Percentiles rank a stretch among this genome's conserved stretches.
Conservation (phyloP, 2,329 filamentous ascomycete genomes). For the Fusarium zealandicum region DNA sequence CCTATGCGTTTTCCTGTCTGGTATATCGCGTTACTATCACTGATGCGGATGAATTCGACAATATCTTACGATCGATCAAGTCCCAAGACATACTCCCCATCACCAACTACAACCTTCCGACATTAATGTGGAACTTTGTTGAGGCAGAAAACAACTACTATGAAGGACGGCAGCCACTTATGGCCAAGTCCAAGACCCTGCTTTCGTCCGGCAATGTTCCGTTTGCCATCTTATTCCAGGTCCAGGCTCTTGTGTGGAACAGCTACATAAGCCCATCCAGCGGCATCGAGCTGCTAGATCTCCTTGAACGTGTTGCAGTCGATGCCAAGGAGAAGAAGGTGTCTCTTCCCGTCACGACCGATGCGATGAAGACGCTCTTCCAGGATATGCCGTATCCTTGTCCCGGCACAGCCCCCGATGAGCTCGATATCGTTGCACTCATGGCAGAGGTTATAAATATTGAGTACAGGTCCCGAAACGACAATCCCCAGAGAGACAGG, state of each 20-base stretch:
- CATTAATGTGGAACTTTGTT: slow-evolving; percentile 33
- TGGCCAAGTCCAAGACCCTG: slow-evolving; percentile 20
- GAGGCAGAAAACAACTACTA: slow-evolving; percentile 5
- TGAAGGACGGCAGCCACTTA: slow-evolving; percentile 33
- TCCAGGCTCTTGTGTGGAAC: slow-evolving; percentile 69
- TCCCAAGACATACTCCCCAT: slow-evolving; percentile 36
- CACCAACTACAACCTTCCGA: slow-evolving; percentile 36
- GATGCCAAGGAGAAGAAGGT: slow-evolving; percentile 36
- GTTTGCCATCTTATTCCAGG: slow-evolving; percentile 66
- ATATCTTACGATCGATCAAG: slow-evolving; percentile 32
- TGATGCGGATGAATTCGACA: not conserved
- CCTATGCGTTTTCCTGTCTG: slow-evolving; percentile 48
- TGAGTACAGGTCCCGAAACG: slow-evolving; percentile 48
- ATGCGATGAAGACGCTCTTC: slow-evolving; percentile 62
- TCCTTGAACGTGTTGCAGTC: slow-evolving; percentile 48
- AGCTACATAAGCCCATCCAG: slow-evolving; percentile 65
- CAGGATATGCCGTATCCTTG: slow-evolving; percentile 61
- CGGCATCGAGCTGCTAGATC: slow-evolving; percentile 55
- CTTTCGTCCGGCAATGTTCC: slow-evolving; percentile 43
- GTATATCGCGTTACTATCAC: slow-evolving; percentile 51
- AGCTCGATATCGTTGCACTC: slow-evolving; percentile 52
- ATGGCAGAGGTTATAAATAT: slow-evolving; percentile 48
- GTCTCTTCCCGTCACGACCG: slow-evolving; percentile 54
- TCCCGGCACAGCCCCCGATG: slow-evolving; percentile 55
- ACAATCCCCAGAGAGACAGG: slow-evolving; percentile 34